Percentiles rank a stretch among this genome's conserved stretches.
Evolutionary conservation across 2,329 filamentous ascomycete species (phyloP).

Genomic region (Claviceps digitariae): DNA sequence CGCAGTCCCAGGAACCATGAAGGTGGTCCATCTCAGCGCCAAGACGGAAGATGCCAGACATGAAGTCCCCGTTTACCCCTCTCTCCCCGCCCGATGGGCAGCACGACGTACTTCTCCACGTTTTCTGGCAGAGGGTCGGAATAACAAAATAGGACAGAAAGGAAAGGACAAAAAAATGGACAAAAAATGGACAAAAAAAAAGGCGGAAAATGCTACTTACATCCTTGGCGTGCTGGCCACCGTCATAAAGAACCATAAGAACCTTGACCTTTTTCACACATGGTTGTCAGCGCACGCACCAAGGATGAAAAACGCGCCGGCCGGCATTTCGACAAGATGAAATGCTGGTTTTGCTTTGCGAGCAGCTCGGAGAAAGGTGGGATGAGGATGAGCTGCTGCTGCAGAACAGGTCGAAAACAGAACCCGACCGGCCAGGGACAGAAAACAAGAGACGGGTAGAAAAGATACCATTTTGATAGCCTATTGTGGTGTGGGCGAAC

Average conservation of each 20-base stretch:
- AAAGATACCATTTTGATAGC: slow-evolving; percentile 19
- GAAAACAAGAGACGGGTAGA: slow-evolving; percentile 14
- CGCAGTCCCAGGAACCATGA: background rate
- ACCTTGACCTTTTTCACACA: slow-evolving; percentile 66
- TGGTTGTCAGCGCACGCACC: slow-evolving; percentile 39
- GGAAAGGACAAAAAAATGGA: too few species aligned
- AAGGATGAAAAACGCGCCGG: slow-evolving; percentile 26
- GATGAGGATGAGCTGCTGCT: slow-evolving; percentile 4
- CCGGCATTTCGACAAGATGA: slow-evolving; percentile 17
- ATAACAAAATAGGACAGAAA: too few species aligned
- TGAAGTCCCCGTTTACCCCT: background rate
- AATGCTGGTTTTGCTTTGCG: background rate
- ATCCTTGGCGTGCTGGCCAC: slow-evolving; percentile 74
- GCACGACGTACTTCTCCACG: background rate
- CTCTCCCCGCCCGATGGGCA: too few species aligned
- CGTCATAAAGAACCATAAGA: slow-evolving; percentile 87
- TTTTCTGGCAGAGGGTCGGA: background rate
- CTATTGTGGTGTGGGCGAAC: background rate
- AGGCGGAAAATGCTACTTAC: slow-evolving; percentile 31
- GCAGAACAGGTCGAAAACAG: slow-evolving; percentile 13
- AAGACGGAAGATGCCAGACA: background rate
- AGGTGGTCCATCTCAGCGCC: background rate
- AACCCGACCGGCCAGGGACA: slow-evolving; percentile 14
- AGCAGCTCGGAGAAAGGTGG: too few species aligned
- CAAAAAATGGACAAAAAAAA: too few species aligned